Evolutionary conservation across 2,329 filamentous ascomycete genomes (phyloP).

Genomic region (Trichoderma sp.): DNA sequence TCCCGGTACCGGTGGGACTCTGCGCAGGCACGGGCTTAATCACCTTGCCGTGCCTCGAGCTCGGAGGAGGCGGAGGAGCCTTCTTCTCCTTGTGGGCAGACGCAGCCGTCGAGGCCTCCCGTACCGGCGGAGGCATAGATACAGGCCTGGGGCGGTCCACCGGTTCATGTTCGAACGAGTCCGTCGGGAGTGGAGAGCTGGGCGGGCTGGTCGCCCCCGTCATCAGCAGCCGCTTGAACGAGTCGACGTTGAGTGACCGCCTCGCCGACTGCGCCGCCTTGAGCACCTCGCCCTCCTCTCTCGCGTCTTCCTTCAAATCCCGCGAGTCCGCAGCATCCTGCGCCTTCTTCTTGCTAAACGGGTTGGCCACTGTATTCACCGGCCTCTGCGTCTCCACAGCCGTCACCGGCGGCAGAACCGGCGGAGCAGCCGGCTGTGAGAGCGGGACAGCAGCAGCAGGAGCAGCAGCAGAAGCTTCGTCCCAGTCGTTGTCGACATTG

Average conservation of each 20-base stretch:
- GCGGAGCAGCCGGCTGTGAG: constrained; percentile 28
- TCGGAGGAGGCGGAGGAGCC: constrained; percentile 71
- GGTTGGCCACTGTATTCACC: constrained; percentile 39
- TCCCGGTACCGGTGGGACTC: neutral
- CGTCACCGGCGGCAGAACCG: constrained; percentile 9
- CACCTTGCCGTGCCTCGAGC: constrained; percentile 75
- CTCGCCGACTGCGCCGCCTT: constrained; percentile 42
- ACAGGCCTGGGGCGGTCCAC: neutral
- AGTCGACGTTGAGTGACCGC: constrained; percentile 70
- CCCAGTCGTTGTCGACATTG: constrained; percentile 37
- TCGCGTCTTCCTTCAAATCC: constrained; percentile 39
- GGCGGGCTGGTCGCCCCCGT: constrained; percentile 62
- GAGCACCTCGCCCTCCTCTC: constrained; percentile 39
- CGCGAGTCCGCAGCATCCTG: constrained; percentile 48
- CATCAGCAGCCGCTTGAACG: constrained; percentile 74
- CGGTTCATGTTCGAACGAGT: constrained; percentile 20
- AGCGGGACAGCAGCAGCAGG: constrained; percentile 34
- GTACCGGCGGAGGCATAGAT: neutral
- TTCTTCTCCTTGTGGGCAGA: constrained; percentile 50
- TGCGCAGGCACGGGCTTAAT: constrained; percentile 51
- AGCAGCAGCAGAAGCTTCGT: constrained; percentile 31
- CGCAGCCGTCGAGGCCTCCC: neutral
- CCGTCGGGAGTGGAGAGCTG: constrained; percentile 20
- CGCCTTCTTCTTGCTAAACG: constrained; percentile 60
- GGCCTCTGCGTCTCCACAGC: constrained; percentile 26